Evolutionary conservation across 2,329 filamentous ascomycete genomes (phyloP).

Genomic region (Colletotrichum tanaceti): DNA sequence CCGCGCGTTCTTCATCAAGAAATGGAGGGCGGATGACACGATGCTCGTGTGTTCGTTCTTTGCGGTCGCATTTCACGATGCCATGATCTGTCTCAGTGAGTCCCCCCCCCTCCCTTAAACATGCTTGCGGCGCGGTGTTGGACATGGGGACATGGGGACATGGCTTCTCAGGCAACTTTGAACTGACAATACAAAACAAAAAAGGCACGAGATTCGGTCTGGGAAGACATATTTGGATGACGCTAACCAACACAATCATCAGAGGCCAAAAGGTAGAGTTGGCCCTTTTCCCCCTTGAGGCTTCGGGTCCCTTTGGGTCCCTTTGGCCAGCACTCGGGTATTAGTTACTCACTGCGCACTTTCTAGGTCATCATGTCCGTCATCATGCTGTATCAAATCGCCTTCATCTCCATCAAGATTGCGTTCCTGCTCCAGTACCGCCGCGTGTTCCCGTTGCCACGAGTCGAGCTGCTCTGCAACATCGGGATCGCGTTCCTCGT

Average conservation of each 20-base stretch:
- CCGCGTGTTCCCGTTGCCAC: conserved; percentile 45
- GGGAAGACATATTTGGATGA: conserved; percentile 37
- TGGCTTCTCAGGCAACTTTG: no score
- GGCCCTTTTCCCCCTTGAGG: no score
- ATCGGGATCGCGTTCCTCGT: conserved; percentile 33
- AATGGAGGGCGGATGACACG: conserved; percentile 46
- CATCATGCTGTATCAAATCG: conserved; percentile 48
- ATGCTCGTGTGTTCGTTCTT: conserved; percentile 14
- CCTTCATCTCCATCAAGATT: conserved; percentile 49
- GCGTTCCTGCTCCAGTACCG: conserved; percentile 54
- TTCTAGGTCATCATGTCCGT: conserved; percentile 44
- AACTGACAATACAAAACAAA: background rate
- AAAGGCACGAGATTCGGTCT: conserved; percentile 40
- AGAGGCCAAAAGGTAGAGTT: conserved; percentile 30
- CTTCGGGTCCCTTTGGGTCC: no score
- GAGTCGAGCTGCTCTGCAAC: conserved; percentile 38
- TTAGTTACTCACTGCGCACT: conserved; percentile 28
- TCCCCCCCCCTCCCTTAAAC: no score
- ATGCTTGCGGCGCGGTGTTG: no score
- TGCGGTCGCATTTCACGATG: conserved; percentile 33
- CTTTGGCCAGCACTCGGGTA: no score
- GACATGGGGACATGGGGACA: no score
- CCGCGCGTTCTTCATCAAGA: conserved; percentile 43
- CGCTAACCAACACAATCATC: background rate
- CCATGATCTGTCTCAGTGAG: conserved; percentile 41